Conservation (phyloP, 805 yeast genomes). For the Yarrowia phangngaensis region DNA sequence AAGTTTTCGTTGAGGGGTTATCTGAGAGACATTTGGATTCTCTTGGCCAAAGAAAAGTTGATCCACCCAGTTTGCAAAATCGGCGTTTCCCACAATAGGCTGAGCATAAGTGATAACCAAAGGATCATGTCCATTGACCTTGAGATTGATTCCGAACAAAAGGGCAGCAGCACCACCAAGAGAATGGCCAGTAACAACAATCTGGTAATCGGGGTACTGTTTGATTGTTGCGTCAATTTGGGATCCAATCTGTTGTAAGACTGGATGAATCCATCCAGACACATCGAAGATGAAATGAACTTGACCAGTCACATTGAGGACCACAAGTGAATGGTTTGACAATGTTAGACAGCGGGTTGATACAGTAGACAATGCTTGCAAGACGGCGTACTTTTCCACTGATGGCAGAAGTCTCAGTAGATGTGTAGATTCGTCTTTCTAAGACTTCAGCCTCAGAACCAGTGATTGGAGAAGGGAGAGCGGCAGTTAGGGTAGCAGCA, state of each 20-base stretch:
- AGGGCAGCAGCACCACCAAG: constrained; percentile 23
- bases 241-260: neutral
- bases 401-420: no score
- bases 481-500: no score
- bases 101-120: constrained; percentile 21
- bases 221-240: neutral
- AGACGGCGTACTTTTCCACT: no score
- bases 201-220: constrained; percentile 16
- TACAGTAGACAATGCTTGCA: no score
- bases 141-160: constrained; percentile 12
- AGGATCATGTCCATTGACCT: constrained; percentile 19
- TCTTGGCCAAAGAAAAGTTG: constrained; percentile 2
- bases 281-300: no score
- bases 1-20: constrained; percentile 1
- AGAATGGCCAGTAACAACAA: constrained; percentile 21
- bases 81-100: constrained; percentile 22
- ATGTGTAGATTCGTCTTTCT: no score
- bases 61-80: constrained; percentile 14
- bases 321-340: no score
- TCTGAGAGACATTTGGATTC: neutral
- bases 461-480: no score
- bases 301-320: no score
- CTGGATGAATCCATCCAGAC: constrained; percentile 18
- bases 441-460: no score
- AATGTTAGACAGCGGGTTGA: no score